Conservation (phyloP, 1,284 basidiomycete species). For the Austroboletus niveus region DNA sequence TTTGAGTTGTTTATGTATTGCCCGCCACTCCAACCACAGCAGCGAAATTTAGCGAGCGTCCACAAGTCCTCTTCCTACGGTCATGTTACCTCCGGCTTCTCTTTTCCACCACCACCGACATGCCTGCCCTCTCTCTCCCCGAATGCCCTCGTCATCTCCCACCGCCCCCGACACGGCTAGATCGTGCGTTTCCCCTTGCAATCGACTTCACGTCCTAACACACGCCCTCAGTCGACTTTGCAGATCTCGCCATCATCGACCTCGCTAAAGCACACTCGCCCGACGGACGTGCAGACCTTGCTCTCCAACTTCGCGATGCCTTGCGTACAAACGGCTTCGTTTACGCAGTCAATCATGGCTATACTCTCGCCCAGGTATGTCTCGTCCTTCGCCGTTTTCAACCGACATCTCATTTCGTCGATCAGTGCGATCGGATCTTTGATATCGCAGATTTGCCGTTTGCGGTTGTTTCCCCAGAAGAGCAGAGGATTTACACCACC, state of each 20-base stretch:
- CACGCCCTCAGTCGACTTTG: slow-evolving; percentile 54
- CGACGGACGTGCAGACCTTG: slow-evolving; percentile 50
- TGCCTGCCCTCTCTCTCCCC: slow-evolving; percentile 1
- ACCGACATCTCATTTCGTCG: neutral
- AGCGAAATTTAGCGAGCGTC: slow-evolving; percentile 14
- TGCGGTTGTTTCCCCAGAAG: slow-evolving; percentile 47
- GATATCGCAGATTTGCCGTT: slow-evolving; percentile 66
- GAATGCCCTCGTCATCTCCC: neutral
- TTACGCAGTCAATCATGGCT: slow-evolving; percentile 61
- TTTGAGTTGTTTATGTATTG: slow-evolving; percentile 28
- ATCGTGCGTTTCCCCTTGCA: slow-evolving; percentile 10
- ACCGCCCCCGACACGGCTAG: slow-evolving; percentile 17
- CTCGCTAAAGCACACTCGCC: slow-evolving; percentile 49
- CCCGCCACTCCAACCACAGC: slow-evolving; percentile 13
- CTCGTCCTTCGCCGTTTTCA: neutral
- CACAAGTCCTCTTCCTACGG: too few species aligned
- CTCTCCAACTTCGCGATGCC: slow-evolving; percentile 51
- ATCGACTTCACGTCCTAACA: neutral
- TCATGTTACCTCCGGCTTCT: too few species aligned
- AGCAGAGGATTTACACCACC: slow-evolving; percentile 51
- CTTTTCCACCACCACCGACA: neutral
- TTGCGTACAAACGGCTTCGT: slow-evolving; percentile 61
- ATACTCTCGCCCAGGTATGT: slow-evolving; percentile 45
- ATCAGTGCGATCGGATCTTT: slow-evolving; percentile 51
- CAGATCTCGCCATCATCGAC: slow-evolving; percentile 63